These are phyloP conservation scores for Arthromyces matolae DNA, from an alignment of 768 basidiomycete genomes.

Conservation along the genomic window DNA sequence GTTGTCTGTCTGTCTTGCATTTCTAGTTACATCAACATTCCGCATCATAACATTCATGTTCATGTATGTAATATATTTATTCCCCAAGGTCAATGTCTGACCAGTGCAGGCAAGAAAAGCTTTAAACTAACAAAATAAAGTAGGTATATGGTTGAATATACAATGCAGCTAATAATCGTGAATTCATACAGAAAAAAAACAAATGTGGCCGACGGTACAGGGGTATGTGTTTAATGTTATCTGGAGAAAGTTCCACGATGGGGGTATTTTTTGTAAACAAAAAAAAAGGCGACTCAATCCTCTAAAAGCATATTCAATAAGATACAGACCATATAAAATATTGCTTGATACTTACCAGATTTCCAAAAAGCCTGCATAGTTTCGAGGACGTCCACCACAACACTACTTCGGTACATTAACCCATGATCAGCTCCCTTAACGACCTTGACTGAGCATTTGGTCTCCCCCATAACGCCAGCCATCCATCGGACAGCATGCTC, in stretches of 20 bases:
- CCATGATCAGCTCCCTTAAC: conserved; percentile 89
- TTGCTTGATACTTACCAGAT: conserved; percentile 18
- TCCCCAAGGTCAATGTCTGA: too few species aligned
- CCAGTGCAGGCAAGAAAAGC: too few species aligned
- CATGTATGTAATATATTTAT: too few species aligned
- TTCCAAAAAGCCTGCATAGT: conserved; percentile 57
- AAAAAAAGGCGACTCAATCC: not conserved
- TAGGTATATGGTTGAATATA: too few species aligned
- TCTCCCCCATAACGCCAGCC: conserved; percentile 78
- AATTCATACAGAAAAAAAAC: too few species aligned
- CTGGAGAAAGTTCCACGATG: too few species aligned
- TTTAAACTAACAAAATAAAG: conserved; percentile 14
- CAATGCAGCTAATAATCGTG: too few species aligned
- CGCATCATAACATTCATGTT: too few species aligned
- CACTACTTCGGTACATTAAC: conserved; percentile 87
- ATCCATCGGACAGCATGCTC: conserved; percentile 91
- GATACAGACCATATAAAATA: conserved; percentile 1
- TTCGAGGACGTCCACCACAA: conserved; percentile 84
- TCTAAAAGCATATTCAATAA: conserved; percentile 1
- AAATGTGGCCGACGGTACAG: too few species aligned
- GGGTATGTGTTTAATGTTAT: conserved; percentile 17
- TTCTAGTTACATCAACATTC: too few species aligned
- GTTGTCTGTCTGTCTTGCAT: too few species aligned
- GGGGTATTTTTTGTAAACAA: too few species aligned
- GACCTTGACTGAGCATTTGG: conserved; percentile 73